These are phyloP conservation scores for Paecilomyces sp. DNA, from an alignment of 2,329 filamentous ascomycete species.

Conservation along the genomic window DNA sequence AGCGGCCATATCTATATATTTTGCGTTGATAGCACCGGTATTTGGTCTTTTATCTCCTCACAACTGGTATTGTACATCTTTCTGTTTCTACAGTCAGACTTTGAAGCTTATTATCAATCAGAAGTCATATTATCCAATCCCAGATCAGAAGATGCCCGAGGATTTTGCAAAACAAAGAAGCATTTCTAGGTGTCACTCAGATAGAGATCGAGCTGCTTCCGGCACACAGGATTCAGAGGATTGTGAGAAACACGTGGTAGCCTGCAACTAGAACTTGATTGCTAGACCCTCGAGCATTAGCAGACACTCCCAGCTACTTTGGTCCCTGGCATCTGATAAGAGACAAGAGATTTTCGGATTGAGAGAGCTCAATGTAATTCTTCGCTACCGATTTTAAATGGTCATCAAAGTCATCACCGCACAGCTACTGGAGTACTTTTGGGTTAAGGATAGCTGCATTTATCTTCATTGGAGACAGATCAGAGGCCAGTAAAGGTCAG, in stretches of 20 bases:
- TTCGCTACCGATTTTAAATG: no score
- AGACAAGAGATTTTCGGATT: no score
- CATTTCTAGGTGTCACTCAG: neutral
- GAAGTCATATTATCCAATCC: neutral
- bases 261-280: no score
- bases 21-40: neutral
- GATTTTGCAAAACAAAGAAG: neutral
- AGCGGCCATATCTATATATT: neutral
- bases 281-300: no score
- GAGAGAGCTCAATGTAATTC: no score
- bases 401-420: no score
- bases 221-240: neutral
- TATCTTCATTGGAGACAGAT: no score
- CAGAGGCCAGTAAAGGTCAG: no score
- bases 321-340: no score
- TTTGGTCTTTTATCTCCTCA: neutral
- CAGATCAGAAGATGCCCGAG: neutral
- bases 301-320: no score
- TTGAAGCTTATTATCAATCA: neutral
- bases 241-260: neutral
- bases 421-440: no score
- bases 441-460: no score
- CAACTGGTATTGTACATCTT: neutral
- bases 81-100: neutral
- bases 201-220: neutral